Base-by-base conservation (phyloP, 1,139 yeast genomes). In the Yamadazyma atlantica region DNA sequence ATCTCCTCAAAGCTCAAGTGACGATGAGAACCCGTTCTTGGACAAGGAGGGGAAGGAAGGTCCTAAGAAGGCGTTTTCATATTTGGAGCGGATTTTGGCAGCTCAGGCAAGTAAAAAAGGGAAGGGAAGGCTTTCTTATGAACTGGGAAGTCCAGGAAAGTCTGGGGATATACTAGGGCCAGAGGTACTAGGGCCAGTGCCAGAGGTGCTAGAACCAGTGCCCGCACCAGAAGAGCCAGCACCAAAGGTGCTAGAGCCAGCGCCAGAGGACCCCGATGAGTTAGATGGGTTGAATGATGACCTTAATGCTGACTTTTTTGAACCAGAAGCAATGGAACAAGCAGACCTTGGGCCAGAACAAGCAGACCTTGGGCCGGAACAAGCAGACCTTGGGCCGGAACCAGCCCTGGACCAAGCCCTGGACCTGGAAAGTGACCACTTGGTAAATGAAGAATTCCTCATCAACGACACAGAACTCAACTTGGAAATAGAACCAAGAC, bases 41-140 rank as follows among this genome's bases (percentile, higher is more conserved):
- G 27, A 65, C n/a, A n/a, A n/a, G n/a, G n/a, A n/a, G n/a, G n/a
- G n/a, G n/a, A n/a, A 61, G 32, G 47, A 53, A 35, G 55, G 57
- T 27, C 29, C n/a, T n/a, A 19, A 30, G 24, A 40, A 25, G 34
- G 25, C 21, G 8, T 44, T 41, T 14, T 48, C 73, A 0, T 66
- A 66, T 40, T 51, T 66, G 26, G 71, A 66, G 33, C 47, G 58
- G 35, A 63, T 63, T 25, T 43, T 63, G 9, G 55, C 53, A 1
- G 49, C 55, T 3, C 58, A 53, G 26, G 50, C 21, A 6, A 23
- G 8, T 16, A 32, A 23, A 14, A 21, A 22, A 8, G 12, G 4
- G 3, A 19, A n/a, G 15, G 10, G 16, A 14, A 19, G 6, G 10
- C 14, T 6, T 12, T 11, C 15, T 10, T 27, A 14, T 6, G 31